Percentiles rank a stretch among this genome's conserved stretches.
Conservation (phyloP, 2,329 filamentous ascomycete genomes). For the Talaromyces verruculosus region DNA sequence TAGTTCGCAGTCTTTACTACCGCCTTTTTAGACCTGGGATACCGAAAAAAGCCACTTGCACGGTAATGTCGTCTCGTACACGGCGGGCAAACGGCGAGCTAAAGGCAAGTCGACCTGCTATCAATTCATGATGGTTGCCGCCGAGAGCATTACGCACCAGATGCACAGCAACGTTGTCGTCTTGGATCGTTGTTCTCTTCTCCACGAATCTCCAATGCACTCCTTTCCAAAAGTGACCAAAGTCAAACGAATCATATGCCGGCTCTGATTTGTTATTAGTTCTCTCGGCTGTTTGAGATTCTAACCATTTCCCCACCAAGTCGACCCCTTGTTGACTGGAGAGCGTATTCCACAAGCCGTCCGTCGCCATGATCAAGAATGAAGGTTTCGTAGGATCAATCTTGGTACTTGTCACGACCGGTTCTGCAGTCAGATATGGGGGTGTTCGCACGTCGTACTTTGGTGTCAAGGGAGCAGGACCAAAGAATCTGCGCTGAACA, state of each 20-base stretch:
- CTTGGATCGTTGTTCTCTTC: slow-evolving; percentile 52
- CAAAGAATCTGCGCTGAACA: slow-evolving; percentile 30
- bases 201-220: slow-evolving; percentile 37
- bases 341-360: slow-evolving; percentile 66
- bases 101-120: slow-evolving; percentile 33
- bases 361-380: slow-evolving; percentile 66
- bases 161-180: slow-evolving; percentile 55
- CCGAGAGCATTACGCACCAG: slow-evolving; percentile 55
- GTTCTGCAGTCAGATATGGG: slow-evolving; percentile 68
- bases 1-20: too few species aligned
- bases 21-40: too few species aligned
- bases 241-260: neutral
- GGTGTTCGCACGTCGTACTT: slow-evolving; percentile 47
- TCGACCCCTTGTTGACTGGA: slow-evolving; percentile 59
- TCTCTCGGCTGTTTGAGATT: neutral
- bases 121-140: slow-evolving; percentile 43
- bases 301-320: slow-evolving; percentile 58
- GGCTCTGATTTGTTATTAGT: neutral
- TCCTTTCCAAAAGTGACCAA: slow-evolving; percentile 24
- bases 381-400: slow-evolving; percentile 51
- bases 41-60: neutral
- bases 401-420: slow-evolving; percentile 60
- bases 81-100: slow-evolving; percentile 33
- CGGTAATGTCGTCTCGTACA: slow-evolving; percentile 53
- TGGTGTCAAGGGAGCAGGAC: slow-evolving; percentile 47